Evolutionary conservation across 805 yeast genomes (phyloP).

Genomic region (Lipomyces mesembrius): DNA sequence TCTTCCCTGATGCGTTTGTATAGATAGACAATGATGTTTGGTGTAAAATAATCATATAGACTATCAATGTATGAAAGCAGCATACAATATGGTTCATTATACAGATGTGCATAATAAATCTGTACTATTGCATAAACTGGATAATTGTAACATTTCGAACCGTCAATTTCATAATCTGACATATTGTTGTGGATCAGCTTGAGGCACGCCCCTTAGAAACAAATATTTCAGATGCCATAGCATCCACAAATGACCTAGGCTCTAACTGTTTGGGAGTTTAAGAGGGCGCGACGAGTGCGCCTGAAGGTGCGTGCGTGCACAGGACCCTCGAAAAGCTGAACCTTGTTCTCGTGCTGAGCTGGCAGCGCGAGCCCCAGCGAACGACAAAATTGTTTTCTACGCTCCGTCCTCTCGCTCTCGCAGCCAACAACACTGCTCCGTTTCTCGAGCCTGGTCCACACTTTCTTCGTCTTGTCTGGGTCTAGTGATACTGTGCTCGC

Average conservation of each 20-base stretch:
- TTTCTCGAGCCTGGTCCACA: background rate
- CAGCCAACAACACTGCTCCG: background rate
- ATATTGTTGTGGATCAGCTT: too few species aligned
- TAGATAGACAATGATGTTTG: background rate
- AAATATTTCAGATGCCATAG: too few species aligned
- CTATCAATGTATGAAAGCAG: too few species aligned
- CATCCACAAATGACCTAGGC: too few species aligned
- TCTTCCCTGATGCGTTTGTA: constrained; percentile 39
- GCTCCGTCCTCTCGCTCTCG: background rate
- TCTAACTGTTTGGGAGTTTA: too few species aligned
- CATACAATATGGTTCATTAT: too few species aligned
- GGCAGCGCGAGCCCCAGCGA: background rate
- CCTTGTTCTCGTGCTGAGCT: background rate
- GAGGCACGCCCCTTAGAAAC: too few species aligned
- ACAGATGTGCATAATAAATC: too few species aligned
- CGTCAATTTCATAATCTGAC: too few species aligned
- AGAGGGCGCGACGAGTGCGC: background rate
- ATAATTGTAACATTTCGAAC: too few species aligned
- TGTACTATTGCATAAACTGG: too few species aligned
- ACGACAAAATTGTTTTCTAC: background rate
- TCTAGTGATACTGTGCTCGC: background rate
- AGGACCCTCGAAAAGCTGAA: background rate
- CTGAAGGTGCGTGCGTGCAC: background rate
- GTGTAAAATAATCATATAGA: background rate
- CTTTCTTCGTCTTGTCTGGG: background rate